phyloP scores from a whole-genome alignment of 228 moss, liverwort and hornwort species.

The Sphagnum magellanicum region DNA sequence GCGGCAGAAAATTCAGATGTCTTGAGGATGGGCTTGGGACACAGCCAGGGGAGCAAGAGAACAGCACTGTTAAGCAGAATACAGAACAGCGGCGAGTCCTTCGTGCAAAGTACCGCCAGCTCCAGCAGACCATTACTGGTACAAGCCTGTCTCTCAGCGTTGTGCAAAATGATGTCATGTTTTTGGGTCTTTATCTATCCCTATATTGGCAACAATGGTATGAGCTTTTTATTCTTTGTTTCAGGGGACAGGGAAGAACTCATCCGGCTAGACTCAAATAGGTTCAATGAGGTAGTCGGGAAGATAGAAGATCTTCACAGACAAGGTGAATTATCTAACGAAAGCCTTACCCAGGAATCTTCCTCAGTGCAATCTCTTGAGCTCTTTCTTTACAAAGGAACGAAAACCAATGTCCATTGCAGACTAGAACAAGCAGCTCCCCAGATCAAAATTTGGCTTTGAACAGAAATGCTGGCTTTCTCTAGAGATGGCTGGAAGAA shows the following conservation, averaged over 20 bases:
- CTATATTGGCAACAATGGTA: neutral
- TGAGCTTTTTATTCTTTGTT: neutral
- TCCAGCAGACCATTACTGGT: constrained; percentile 52
- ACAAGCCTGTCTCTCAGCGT: neutral
- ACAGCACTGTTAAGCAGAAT: constrained; percentile 28
- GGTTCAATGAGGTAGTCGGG: constrained; percentile 52
- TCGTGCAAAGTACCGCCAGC: constrained; percentile 42
- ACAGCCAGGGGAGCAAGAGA: constrained; percentile 23
- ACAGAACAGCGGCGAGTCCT: constrained; percentile 34
- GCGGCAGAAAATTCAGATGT: no score
- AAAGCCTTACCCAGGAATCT: neutral
- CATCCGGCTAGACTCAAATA: constrained; percentile 40
- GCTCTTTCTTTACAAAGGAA: neutral
- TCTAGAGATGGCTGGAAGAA: no score
- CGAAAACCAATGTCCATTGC: neutral
- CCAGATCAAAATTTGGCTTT: no score
- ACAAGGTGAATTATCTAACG: constrained; percentile 24
- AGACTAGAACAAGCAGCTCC: neutral
- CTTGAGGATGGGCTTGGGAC: no score
- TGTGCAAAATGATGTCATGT: neutral
- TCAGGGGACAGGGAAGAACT: constrained; percentile 48
- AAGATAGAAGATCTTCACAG: constrained; percentile 57
- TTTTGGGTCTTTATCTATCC: neutral
- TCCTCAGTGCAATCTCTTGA: neutral
- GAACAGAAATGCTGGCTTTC: no score